Base-by-base conservation (phyloP, 148 eudicot genomes). In the Fallopia convolvulus region DNA sequence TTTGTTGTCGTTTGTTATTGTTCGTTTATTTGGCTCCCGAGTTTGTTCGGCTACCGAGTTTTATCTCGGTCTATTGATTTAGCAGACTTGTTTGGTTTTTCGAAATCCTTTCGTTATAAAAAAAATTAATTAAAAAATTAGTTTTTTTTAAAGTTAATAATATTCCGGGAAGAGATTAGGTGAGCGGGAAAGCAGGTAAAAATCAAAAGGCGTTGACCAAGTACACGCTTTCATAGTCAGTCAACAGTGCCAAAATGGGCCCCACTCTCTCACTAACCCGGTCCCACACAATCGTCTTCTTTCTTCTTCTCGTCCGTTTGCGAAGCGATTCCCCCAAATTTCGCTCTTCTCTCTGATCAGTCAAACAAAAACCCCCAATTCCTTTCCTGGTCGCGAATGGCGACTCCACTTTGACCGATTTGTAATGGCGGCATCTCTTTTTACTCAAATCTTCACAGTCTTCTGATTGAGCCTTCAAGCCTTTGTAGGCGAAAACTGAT, bases 111-210 rank as follows among this genome's bases (percentile, higher is more conserved):
- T 26, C 30, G 0, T 26, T 26, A 26, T 1, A 26, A 1, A 1
- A 26, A 26, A 26, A 26, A 26, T 42, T 11, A 47, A 47, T 47
- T 47, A 15, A 11, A 47, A 18, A 55, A 18, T 18, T 58, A 58
- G 65, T 10, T 23, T 58, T 20, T 8, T 1, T 8, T 11, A 6
- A 61, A 9, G 14, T 26, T 26, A 26, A 26, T 26, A 26, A 26
- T 0, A 61, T 23, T 26, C n/a, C 40, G 71, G 17, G 41, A 65
- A 5, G 41, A 8, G 41, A 68, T 68, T 68, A 68, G 72, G 72
- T 68, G 72, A 68, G 70, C 70, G 18, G 70, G 70, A 65, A 50
- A 65, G 65, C 30, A 58, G 65, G 65, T 21, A 58, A 65, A 36
- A 68, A 68, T 68, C 44, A 68, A 68, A 68, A 33, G 72, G 11